These are phyloP conservation scores for Gaeumannomyces sp. DNA, from an alignment of 2,329 filamentous ascomycete species.

Conservation along the genomic window DNA sequence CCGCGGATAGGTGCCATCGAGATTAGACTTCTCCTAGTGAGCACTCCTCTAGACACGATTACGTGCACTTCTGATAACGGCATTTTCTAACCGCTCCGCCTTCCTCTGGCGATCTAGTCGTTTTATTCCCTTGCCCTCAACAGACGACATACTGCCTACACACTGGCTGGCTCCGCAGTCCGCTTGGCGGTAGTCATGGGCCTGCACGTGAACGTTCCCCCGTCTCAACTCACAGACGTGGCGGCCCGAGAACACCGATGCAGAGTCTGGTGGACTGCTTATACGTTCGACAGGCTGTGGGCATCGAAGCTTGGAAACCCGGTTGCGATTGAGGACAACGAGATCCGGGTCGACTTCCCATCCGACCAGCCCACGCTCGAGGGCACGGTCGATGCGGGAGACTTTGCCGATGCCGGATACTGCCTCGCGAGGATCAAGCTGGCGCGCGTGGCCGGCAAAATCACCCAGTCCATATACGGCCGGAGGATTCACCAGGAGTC, in stretches of 20 bases:
- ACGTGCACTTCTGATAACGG: not conserved
- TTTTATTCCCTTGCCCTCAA: constrained; percentile 14
- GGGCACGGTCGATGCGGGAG: constrained; percentile 15
- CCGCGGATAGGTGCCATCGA: constrained; percentile 6
- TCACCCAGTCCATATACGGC: constrained; percentile 27
- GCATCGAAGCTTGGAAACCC: constrained; percentile 42
- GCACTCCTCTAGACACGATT: not conserved
- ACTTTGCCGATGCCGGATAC: constrained; percentile 28
- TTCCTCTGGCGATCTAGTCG: constrained; percentile 3
- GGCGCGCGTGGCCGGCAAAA: constrained; percentile 24
- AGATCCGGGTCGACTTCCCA: constrained; percentile 38
- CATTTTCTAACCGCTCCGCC: not conserved
- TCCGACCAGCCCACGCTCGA: constrained; percentile 24
- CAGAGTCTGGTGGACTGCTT: constrained; percentile 37
- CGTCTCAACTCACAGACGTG: constrained; percentile 31
- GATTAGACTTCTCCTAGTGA: constrained; percentile 9
- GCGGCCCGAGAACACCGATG: constrained; percentile 32
- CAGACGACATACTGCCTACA: constrained; percentile 12
- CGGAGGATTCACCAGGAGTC: constrained; percentile 23
- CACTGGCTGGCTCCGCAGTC: constrained; percentile 36
- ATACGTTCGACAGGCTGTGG: constrained; percentile 40
- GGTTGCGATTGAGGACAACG: constrained; percentile 40
- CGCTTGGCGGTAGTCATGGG: constrained; percentile 38
- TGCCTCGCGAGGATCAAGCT: constrained; percentile 31
- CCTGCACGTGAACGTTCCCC: constrained; percentile 32